Conservation (phyloP, 805 yeast genomes). For the Hanseniaspora nectarophila region DNA sequence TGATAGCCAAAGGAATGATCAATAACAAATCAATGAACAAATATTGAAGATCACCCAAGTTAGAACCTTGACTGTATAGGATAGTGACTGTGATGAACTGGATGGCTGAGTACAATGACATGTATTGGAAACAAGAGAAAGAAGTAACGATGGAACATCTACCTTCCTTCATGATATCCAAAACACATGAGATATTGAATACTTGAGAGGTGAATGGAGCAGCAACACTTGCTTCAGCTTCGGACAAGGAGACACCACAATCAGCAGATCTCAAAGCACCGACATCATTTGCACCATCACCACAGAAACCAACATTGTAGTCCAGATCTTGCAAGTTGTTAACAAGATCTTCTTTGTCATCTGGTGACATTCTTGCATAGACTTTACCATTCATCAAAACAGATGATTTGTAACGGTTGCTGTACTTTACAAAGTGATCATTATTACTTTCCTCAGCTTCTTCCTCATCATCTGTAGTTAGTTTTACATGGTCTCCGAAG, state of each 20-base stretch:
- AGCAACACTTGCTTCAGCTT: slow-evolving; percentile 97
- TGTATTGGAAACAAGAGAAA: slow-evolving; percentile 92
- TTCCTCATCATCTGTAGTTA: slow-evolving; percentile 13
- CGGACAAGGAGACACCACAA: slow-evolving; percentile 89
- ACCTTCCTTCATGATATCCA: slow-evolving; percentile 86
- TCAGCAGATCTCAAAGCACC: slow-evolving; percentile 97
- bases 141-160: slow-evolving; percentile 90
- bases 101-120: slow-evolving; percentile 93
- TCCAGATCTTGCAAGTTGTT: slow-evolving; percentile 73
- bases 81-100: slow-evolving; percentile 83
- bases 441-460: slow-evolving; percentile 22
- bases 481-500: slow-evolving; percentile 33
- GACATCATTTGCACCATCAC: slow-evolving; percentile 99
- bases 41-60: slow-evolving; percentile 93
- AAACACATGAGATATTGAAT: slow-evolving; percentile 86
- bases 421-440: slow-evolving; percentile 15
- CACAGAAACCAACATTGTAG: slow-evolving; percentile 93
- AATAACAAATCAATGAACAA: slow-evolving; percentile 82
- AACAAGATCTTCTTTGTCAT: slow-evolving; percentile 92
- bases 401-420: slow-evolving; percentile 36
- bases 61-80: slow-evolving; percentile 76
- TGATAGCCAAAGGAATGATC: slow-evolving; percentile 87
- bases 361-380: slow-evolving; percentile 97
- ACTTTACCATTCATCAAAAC: slow-evolving; percentile 63
- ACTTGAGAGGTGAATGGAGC: slow-evolving; percentile 91